Evolutionary conservation across 2,329 filamentous ascomycete species (phyloP), one percentile per base, ranked within the genome.

Genomic region (Alternaria sp.): DNA sequence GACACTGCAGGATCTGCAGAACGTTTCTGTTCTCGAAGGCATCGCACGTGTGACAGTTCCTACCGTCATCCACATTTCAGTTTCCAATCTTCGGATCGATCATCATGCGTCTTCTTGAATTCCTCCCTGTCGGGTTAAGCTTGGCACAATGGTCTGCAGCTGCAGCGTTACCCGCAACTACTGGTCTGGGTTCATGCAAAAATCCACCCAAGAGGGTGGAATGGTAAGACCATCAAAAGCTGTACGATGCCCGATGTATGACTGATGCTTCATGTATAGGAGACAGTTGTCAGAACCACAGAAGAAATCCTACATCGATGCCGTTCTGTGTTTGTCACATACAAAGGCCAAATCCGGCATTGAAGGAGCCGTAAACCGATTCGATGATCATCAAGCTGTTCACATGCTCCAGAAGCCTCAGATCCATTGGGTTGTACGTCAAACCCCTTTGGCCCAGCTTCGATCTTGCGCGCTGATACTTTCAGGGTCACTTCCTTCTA

Each of bases 371-470:
- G 47, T 69, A 9, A 70, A 73, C 54, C 69, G 71, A 17, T 74
- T 68, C 43, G 73, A 75, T 51, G 72, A 74, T 57, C 62, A 69
- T 45, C 61, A 67, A 9, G 72, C 68, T 17, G 68, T 74, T 11
- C 71, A 75, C 43, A 65, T 54, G 23, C 59, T 40, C 13, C 72
- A 74, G 49, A 73, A 66, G 6, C 66, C 68, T 6, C 40, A 67
- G 19, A 74, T 74, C 19, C 73, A 75, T 52, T 75, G 65, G 62
- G 72, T 74, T n/a, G 47, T 50, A 50, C 28, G 47, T 50, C 2
- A 6, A 30, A 3, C 25, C n/a, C 47, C 5, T 3, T 8, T 50
- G 6, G 13, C 17, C n/a, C n/a, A 50, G n/a, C 4, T 17, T 50
- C n/a, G 3, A 17, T 50, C 17, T 50, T 17, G 47, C 47, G 10